These are phyloP conservation scores for Boletus vermiculosoides DNA, from an alignment of 768 basidiomycete species.

Conservation along the genomic window DNA sequence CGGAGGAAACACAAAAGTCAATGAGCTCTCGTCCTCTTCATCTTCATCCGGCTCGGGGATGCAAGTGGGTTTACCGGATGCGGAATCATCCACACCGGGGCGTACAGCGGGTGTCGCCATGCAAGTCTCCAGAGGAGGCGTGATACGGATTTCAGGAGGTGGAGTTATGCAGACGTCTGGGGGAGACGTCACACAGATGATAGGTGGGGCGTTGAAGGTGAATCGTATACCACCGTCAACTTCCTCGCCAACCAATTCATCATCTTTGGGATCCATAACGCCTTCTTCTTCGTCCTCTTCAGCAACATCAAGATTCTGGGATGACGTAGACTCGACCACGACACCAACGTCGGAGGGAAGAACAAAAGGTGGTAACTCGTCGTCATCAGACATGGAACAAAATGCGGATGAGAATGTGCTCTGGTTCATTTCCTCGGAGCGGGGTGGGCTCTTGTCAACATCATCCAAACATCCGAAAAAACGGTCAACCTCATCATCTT, in stretches of 20 bases:
- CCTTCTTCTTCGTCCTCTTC: slow-evolving; percentile 40
- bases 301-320: slow-evolving; percentile 37
- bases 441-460: slow-evolving; percentile 49
- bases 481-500: slow-evolving; percentile 57
- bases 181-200: slow-evolving; percentile 29
- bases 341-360: slow-evolving; percentile 47
- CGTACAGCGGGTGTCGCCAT: slow-evolving; percentile 22
- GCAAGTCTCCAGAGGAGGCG: slow-evolving; percentile 17
- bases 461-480: slow-evolving; percentile 74
- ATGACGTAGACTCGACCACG: slow-evolving; percentile 33
- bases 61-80: slow-evolving; percentile 4
- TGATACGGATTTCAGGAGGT: slow-evolving; percentile 26
- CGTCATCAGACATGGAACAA: slow-evolving; percentile 47
- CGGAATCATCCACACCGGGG: neutral
- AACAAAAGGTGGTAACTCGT: slow-evolving; percentile 48
- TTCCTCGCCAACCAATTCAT: slow-evolving; percentile 55
- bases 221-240: slow-evolving; percentile 71
- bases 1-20: slow-evolving; percentile 26
- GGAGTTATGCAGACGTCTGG: slow-evolving; percentile 25
- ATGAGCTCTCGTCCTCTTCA: slow-evolving; percentile 23
- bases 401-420: slow-evolving; percentile 56
- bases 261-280: slow-evolving; percentile 36
- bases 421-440: slow-evolving; percentile 53
- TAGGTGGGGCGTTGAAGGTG: slow-evolving; percentile 62
- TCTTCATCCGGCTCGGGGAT: slow-evolving; percentile 18